Percentiles rank a stretch among this genome's conserved stretches.
These are phyloP conservation scores for Physcomitrium patens DNA, from an alignment of 225 moss, liverwort and hornwort species.

Conservation along the genomic window DNA sequence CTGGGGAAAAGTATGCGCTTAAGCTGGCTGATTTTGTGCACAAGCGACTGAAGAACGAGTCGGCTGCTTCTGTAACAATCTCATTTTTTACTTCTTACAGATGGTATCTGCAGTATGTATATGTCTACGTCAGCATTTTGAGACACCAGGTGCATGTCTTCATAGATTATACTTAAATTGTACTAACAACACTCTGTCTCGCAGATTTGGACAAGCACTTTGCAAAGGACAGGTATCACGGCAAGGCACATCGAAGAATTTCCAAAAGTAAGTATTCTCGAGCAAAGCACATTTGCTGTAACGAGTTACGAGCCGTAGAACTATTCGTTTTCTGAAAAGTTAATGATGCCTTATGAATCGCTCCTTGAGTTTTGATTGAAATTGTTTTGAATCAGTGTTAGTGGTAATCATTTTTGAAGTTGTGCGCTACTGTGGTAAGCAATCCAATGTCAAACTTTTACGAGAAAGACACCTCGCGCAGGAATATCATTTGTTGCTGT, in stretches of 20 bases:
- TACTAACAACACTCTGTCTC: neutral
- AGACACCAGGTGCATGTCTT: neutral
- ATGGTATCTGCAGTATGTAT: neutral
- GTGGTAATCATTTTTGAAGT: neutral
- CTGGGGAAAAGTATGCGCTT: constrained; percentile 71
- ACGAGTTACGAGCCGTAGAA: neutral
- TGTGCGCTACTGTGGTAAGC: neutral
- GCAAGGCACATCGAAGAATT: constrained; percentile 64
- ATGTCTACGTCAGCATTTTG: neutral
- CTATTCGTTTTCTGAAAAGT: neutral
- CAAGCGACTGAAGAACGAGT: constrained; percentile 74
- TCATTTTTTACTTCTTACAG: neutral
- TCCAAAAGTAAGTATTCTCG: constrained; percentile 56
- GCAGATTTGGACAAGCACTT: constrained; percentile 84
- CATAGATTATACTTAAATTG: neutral
- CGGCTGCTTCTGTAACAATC: constrained; percentile 67
- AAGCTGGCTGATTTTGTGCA: constrained; percentile 76
- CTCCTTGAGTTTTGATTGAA: neutral
- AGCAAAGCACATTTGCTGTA: neutral
- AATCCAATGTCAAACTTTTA: neutral
- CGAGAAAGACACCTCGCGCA: neutral
- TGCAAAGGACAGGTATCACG: constrained; percentile 67
- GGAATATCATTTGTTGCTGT: neutral
- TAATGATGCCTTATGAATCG: neutral
- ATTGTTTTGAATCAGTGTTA: too few species aligned